Base-by-base conservation (phyloP, 805 yeast species). In the Lachancea sp. region DNA sequence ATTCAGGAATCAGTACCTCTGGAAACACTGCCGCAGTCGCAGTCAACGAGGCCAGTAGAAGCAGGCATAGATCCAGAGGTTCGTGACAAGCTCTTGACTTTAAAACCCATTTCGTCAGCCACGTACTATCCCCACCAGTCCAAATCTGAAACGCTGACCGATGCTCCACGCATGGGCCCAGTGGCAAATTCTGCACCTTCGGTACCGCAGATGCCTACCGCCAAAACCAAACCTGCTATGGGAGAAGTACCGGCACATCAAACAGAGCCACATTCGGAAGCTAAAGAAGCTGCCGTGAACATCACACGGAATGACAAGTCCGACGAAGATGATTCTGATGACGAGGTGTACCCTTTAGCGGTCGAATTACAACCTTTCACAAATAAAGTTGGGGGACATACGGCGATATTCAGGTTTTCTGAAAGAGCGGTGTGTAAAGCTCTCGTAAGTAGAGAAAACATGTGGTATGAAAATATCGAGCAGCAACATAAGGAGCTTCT, bases 361-460 rank as follows among this genome's bases (percentile, higher is more conserved):
- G 96, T 89, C 1, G 97, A 90, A 58, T 65, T 90, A 43, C 77
- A 85, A 40, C 97, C 97, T 1, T 90, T 89, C 64, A 80, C 81
- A 41, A 88, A 92, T 58, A 88, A 85, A 56, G 97, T 92, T 17
- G 99, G 99, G 6, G 99, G 99, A 0, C 99, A 92, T 59, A 90
- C 97, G 0, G 97, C 97, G 1, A 88, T 92, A 25, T 92, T 90
- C 66, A 75, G 90, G 48, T 92, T 92, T 58, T 83, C 95, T 4
- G 84, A 80, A 50, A 71, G 85, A 43, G 97, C 97, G 0, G 96
- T 92, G 13, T 92, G 97, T 62, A 92, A 92, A 61, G 92, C 92
- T 1, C 68, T 94, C 45, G 86, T 88, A 45, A 87, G 85, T 53
- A 72, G 96, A 42, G 99, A 92, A 56, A 86, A 92, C 63, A 65